phyloP scores from a whole-genome alignment of 176 grass and related monocot species.

The Hsuehochloa calcarea region DNA sequence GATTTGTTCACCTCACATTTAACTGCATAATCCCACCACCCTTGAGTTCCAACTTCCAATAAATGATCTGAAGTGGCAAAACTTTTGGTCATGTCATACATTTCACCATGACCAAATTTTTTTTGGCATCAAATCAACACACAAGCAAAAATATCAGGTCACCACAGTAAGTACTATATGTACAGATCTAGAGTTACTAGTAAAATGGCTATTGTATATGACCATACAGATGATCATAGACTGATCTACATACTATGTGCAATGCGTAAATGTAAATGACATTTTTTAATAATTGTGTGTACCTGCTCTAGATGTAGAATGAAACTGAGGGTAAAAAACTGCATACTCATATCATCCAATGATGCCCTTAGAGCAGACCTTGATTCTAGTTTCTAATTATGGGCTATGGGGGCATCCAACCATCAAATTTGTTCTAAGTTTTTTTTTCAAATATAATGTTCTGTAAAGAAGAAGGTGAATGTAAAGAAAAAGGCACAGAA shows the following conservation, averaged over 20 bases:
- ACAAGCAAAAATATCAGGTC: neutral
- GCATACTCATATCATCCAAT: neutral
- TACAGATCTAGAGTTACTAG: neutral
- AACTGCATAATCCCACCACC: neutral
- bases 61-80: neutral
- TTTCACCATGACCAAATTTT: constrained; percentile 11
- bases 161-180: neutral
- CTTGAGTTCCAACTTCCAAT: constrained; percentile 4
- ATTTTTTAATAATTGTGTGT: neutral
- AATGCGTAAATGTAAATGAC: neutral
- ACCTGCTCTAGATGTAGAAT: neutral
- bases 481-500: neutral
- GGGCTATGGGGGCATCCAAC: neutral
- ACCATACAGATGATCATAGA: neutral
- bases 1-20: constrained; percentile 4
- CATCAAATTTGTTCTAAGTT: neutral
- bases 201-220: neutral
- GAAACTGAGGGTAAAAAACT: neutral
- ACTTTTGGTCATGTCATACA: neutral
- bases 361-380: neutral
- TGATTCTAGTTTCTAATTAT: neutral
- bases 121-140: neutral
- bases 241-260: neutral
- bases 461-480: constrained; percentile 1
- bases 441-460: neutral